Evolutionary conservation across 2,329 filamentous ascomycete genomes (phyloP), one percentile per base, ranked within the genome.

Genomic region (Aspergillus latus): DNA sequence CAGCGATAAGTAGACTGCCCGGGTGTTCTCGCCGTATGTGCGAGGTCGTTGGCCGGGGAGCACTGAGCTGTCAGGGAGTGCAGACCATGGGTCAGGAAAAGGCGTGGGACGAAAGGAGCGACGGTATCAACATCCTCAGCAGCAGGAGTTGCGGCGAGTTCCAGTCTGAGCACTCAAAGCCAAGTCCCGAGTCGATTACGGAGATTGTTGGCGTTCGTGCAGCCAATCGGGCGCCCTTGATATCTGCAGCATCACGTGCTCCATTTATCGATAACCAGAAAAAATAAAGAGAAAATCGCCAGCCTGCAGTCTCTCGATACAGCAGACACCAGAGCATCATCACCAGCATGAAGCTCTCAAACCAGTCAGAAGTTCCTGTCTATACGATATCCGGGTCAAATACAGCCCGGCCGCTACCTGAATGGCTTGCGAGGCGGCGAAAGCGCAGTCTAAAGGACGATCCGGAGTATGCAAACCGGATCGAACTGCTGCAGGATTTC

Each of bases 401-500:
- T 36, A 93, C 90, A 15, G 89, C 91, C 5, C 85, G 93, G 28
- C 90, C 90, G 16, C 82, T 99, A 30, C 94, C 94, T 59, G 94
- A 99, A 76, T 99, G 94, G 92, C 88, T 99, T 59, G 89, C 92
- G 34, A 84, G 91, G 63, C 88, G 91, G 66, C 83, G 93, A 71
- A 97, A 97, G 80, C 84, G 89, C 72, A 95, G 90, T 70, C 78
- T 97, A 65, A 97, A 97, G 76, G 87, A 93, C 64, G 93, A 97
- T 70, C 82, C 89, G 58, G 93, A 97, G 71, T 97, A 93, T 75
- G 88, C 92, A 61, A 96, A 92, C 73, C 88, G 94, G 63, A 88
- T 99, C 65, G 94, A 99, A 74, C 81, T 99, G 56, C 83, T 99
- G 37, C 94, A 99, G 69, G 94, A 99, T 71, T 99, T 99, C 73